These are phyloP conservation scores for Bipolaris gigantea DNA, from an alignment of 2,329 filamentous ascomycete species.

Conservation along the genomic window DNA sequence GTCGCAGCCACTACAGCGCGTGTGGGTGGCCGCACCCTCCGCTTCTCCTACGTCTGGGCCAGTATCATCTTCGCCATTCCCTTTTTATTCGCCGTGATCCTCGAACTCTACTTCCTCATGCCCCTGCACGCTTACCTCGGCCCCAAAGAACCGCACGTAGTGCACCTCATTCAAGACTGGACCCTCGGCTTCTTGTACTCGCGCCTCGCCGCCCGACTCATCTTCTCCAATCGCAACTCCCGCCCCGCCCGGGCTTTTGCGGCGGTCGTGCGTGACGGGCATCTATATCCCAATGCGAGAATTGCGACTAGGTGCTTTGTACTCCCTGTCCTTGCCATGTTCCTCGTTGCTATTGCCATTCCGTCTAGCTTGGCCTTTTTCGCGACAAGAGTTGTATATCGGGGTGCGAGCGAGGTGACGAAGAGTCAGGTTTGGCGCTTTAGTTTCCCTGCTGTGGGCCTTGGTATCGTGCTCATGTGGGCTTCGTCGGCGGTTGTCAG, in stretches of 20 bases:
- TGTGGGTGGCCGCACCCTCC: constrained; percentile 44
- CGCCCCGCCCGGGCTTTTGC: constrained; percentile 74
- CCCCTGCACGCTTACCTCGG: constrained; percentile 76
- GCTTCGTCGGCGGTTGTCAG: constrained; percentile 55
- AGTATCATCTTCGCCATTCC: constrained; percentile 80
- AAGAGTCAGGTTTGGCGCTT: constrained; percentile 62
- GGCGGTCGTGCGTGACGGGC: constrained; percentile 69
- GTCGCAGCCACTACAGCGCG: constrained; percentile 32
- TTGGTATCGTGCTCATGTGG: constrained; percentile 52
- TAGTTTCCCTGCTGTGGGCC: constrained; percentile 69
- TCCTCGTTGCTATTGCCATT: constrained; percentile 61
- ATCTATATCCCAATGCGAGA: constrained; percentile 74
- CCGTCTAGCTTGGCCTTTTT: constrained; percentile 65
- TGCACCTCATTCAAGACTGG: constrained; percentile 92
- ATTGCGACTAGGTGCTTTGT: constrained; percentile 85
- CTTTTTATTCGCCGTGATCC: constrained; percentile 73
- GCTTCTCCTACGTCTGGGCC: constrained; percentile 72
- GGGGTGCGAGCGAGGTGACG: constrained; percentile 50
- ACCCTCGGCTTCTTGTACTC: constrained; percentile 89
- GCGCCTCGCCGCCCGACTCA: constrained; percentile 72
- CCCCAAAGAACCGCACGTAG: constrained; percentile 62
- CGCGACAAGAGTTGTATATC: constrained; percentile 49
- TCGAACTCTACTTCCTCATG: constrained; percentile 87
- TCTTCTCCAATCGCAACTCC: constrained; percentile 68
- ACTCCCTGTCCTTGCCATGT: constrained; percentile 70